Conservation (phyloP, 768 basidiomycete species). For the Ramaria sp. region DNA sequence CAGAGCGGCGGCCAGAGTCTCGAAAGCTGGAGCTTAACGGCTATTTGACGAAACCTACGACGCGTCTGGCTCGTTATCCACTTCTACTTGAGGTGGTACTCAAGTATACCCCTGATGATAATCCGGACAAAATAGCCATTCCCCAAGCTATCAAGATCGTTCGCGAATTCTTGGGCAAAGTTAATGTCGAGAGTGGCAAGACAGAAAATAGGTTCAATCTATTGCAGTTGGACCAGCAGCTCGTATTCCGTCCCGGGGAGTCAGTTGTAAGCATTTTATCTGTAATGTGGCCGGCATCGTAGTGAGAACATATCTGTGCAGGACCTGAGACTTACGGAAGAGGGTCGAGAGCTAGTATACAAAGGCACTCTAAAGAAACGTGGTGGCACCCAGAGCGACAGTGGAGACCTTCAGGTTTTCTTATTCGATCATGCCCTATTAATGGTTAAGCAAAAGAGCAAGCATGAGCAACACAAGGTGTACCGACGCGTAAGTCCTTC, state of each 20-base stretch:
- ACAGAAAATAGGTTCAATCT: slow-evolving; percentile 96
- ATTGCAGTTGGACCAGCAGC: slow-evolving; percentile 83
- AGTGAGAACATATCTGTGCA: slow-evolving; percentile 19
- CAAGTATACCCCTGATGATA: slow-evolving; percentile 87
- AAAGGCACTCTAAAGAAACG: slow-evolving; percentile 87
- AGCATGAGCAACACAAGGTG: slow-evolving; percentile 86
- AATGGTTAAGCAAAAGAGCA: slow-evolving; percentile 89
- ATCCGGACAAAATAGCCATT: slow-evolving; percentile 69
- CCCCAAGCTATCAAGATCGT: slow-evolving; percentile 69
- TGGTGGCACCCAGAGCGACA: slow-evolving; percentile 56
- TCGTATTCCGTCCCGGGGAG: slow-evolving; percentile 84
- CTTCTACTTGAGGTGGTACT: slow-evolving; percentile 83
- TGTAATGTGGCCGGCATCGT: background rate
- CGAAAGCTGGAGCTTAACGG: slow-evolving; percentile 95
- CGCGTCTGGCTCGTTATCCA: slow-evolving; percentile 93
- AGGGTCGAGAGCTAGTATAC: slow-evolving; percentile 82
- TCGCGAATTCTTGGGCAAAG: slow-evolving; percentile 73
- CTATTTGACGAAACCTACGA: slow-evolving; percentile 96
- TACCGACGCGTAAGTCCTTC: slow-evolving; percentile 71
- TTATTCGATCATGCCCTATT: slow-evolving; percentile 94
- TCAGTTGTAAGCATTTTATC: slow-evolving; percentile 55
- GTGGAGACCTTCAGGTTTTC: slow-evolving; percentile 87
- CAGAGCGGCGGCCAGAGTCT: slow-evolving; percentile 89
- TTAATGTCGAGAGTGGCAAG: slow-evolving; percentile 90
- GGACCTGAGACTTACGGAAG: slow-evolving; percentile 81